Conservation (phyloP, 2,329 filamentous ascomycete genomes). For the Epichloe sylvatica region DNA sequence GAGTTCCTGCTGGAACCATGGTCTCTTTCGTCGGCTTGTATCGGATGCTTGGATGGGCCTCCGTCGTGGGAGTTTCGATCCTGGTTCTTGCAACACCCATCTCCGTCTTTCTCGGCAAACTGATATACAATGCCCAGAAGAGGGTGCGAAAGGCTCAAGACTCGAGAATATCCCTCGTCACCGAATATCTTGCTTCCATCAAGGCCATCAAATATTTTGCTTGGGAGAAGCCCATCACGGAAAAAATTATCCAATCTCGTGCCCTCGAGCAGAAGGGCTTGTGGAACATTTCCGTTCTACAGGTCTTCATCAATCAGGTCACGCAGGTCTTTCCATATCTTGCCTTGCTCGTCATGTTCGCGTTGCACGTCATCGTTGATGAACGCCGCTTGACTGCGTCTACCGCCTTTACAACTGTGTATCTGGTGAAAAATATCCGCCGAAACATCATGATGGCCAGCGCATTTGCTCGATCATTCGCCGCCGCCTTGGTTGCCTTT, state of each 20-base stretch:
- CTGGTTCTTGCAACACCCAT: constrained; percentile 35
- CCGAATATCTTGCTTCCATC: constrained; percentile 44
- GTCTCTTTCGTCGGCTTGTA: constrained; percentile 39
- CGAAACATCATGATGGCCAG: constrained; percentile 38
- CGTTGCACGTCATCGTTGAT: constrained; percentile 33
- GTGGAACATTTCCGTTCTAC: constrained; percentile 38
- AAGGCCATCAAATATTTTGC: constrained; percentile 47
- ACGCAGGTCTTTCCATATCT: constrained; percentile 38
- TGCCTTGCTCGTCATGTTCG: constrained; percentile 40
- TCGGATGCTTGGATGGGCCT: constrained; percentile 40
- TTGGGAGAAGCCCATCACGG: constrained; percentile 40
- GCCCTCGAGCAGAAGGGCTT: constrained; percentile 37
- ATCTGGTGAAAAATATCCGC: constrained; percentile 38
- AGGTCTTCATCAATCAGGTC: constrained; percentile 32
- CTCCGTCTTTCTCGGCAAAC: constrained; percentile 33
- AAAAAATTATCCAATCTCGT: constrained; percentile 36
- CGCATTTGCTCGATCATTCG: constrained; percentile 24
- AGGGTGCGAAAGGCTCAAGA: constrained; percentile 43
- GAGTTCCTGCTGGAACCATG: constrained; percentile 32
- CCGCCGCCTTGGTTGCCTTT: constrained; percentile 28
- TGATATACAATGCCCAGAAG: constrained; percentile 36
- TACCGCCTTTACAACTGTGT: constrained; percentile 43
- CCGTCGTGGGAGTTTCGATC: constrained; percentile 36
- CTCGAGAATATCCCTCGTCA: constrained; percentile 40
- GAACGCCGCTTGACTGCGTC: constrained; percentile 37